A percentile compares a stretch with the other conserved stretches of the same genome.
Conservation (phyloP, 352 stramenopile genomes). For the Globisporangium parvum region DNA sequence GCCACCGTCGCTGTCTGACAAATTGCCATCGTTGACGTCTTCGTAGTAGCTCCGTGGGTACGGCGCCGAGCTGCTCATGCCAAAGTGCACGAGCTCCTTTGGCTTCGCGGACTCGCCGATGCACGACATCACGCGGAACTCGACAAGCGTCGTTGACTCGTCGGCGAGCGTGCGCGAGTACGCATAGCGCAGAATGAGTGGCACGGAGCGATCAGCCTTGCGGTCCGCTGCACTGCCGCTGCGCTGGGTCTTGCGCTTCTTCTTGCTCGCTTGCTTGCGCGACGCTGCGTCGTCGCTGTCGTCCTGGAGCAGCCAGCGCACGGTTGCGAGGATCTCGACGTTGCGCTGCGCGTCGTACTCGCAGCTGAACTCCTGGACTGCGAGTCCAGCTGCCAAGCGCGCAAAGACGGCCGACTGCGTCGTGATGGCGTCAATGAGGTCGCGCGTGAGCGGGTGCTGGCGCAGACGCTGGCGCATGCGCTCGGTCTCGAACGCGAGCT, state of each 20-base stretch:
- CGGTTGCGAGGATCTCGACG: constrained; percentile 44
- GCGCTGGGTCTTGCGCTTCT: constrained; percentile 38
- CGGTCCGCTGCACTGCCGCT: background rate
- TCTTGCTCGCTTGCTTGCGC: constrained; percentile 16
- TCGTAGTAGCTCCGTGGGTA: constrained; percentile 80
- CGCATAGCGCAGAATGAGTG: constrained; percentile 41
- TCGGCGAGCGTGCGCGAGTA: constrained; percentile 34
- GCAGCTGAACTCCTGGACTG: constrained; percentile 52
- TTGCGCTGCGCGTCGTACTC: constrained; percentile 61
- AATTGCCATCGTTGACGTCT: constrained; percentile 24
- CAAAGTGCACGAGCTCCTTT: constrained; percentile 53
- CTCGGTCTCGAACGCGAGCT: constrained; percentile 63
- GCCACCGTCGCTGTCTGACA: constrained; percentile 18
- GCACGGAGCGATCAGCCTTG: constrained; percentile 11
- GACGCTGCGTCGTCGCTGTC: constrained; percentile 4
- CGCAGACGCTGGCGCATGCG: constrained; percentile 48
- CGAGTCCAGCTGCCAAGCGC: constrained; percentile 29
- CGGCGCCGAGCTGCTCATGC: constrained; percentile 35
- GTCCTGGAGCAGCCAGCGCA: constrained; percentile 43
- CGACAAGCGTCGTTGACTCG: constrained; percentile 33
- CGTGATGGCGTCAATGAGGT: constrained; percentile 46
- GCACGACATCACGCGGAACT: constrained; percentile 32
- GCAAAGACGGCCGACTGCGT: constrained; percentile 44
- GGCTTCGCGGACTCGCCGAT: constrained; percentile 32
- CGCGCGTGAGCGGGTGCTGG: constrained; percentile 55